Conservation (phyloP, 2,329 filamentous ascomycete genomes). For the Aspergillus transmontanensis region DNA sequence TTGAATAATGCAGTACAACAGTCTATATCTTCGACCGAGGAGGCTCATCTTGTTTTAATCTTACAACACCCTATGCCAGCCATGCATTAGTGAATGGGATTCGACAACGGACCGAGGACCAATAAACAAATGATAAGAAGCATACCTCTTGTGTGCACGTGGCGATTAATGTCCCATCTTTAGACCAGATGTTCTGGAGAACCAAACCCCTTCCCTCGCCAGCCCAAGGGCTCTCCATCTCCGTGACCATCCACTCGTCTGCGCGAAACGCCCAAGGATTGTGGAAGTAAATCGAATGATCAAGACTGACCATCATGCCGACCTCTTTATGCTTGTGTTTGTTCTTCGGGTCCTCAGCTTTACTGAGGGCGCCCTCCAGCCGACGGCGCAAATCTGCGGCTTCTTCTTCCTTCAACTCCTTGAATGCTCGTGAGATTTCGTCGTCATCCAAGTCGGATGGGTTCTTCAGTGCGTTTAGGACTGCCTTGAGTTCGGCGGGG, state of each 20-base stretch:
- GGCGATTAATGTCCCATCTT: constrained; percentile 51
- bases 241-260: constrained; percentile 55
- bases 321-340: constrained; percentile 38
- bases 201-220: constrained; percentile 53
- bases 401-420: constrained; percentile 47
- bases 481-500: constrained; percentile 46
- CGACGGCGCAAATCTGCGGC: constrained; percentile 40
- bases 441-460: constrained; percentile 47
- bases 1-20: neutral
- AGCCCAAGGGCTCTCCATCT: constrained; percentile 55
- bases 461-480: constrained; percentile 44
- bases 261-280: constrained; percentile 50
- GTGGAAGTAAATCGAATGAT: constrained; percentile 57
- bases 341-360: constrained; percentile 26
- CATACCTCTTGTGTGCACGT: constrained; percentile 55
- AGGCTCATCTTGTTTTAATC: constrained; percentile 47
- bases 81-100: constrained; percentile 17
- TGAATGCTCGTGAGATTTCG: constrained; percentile 41
- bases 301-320: constrained; percentile 55
- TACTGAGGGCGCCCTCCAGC: constrained; percentile 36
- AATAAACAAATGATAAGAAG: constrained; percentile 7
- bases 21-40: constrained; percentile 34
- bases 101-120: neutral
- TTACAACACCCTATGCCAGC: constrained; percentile 44
- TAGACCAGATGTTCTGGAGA: constrained; percentile 52